A percentile compares a stretch with the other conserved stretches of the same genome.
phyloP scores from a whole-genome alignment of 192 early-diverging fungal genomes.

The Entomortierella beljakovae region DNA sequence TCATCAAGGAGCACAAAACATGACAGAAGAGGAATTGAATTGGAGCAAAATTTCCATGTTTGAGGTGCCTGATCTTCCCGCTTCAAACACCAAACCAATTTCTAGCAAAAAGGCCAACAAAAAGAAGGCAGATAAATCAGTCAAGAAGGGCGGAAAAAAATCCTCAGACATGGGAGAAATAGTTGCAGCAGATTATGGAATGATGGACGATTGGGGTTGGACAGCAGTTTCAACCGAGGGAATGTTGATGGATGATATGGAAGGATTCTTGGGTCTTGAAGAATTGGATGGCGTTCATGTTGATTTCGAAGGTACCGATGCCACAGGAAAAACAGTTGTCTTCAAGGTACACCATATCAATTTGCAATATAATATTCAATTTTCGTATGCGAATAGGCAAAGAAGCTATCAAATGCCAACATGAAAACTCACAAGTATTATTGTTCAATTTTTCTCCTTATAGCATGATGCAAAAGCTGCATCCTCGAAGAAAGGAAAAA shows the following conservation, averaged over 20 bases:
- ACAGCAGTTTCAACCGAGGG: constrained; percentile 61
- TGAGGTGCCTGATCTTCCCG: constrained; percentile 23
- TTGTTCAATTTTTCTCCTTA: background rate
- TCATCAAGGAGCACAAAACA: constrained; percentile 5
- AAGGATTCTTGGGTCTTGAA: constrained; percentile 89
- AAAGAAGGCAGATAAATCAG: background rate
- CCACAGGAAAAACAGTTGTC: constrained; percentile 76
- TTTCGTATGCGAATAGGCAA: too few relatives aligned
- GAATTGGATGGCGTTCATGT: constrained; percentile 90
- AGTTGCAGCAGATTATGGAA: constrained; percentile 43
- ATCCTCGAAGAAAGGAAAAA: constrained; percentile 39
- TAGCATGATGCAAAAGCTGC: constrained; percentile 47
- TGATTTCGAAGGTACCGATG: constrained; percentile 70
- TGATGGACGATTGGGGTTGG: constrained; percentile 70
- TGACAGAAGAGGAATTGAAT: constrained; percentile 42
- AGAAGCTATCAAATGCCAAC: background rate
- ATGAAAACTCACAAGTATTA: background rate
- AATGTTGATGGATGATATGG: constrained; percentile 72
- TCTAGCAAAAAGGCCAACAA: constrained; percentile 2
- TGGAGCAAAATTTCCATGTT: constrained; percentile 42
- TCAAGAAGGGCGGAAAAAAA: background rate
- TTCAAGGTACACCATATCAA: constrained; percentile 76
- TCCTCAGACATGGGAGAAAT: constrained; percentile 13
- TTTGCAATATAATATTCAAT: too few relatives aligned
- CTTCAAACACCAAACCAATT: constrained; percentile 15